Conservation (phyloP, 495 filamentous ascomycete genomes). For the Talaromyces stipitatus region DNA sequence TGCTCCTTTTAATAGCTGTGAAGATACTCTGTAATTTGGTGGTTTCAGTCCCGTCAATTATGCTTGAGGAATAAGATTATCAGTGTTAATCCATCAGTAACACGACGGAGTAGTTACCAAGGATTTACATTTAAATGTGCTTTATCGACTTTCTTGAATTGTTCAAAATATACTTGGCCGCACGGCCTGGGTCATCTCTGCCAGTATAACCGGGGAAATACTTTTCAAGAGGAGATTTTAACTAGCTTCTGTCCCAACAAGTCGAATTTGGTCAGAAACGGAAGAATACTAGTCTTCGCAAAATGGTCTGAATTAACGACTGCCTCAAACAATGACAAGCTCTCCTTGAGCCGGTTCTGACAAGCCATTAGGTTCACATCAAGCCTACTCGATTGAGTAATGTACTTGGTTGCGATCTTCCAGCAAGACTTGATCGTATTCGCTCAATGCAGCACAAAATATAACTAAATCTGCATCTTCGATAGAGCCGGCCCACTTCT, state of each 20-base stretch:
- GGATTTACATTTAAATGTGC: background rate
- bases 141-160: background rate
- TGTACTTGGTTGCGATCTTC: background rate
- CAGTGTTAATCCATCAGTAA: background rate
- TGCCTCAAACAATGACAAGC: background rate
- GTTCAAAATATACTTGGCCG: background rate
- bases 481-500: background rate
- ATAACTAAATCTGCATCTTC: background rate
- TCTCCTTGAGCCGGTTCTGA: background rate
- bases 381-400: background rate
- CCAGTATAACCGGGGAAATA: background rate
- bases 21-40: background rate
- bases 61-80: background rate
- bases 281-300: background rate
- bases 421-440: background rate
- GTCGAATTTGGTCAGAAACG: background rate
- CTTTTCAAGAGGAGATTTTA: background rate
- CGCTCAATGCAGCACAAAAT: background rate
- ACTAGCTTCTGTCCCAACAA: background rate
- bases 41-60: background rate
- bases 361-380: background rate
- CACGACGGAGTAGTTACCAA: background rate
- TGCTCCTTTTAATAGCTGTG: background rate
- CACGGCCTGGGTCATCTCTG: background rate
- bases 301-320: background rate